Evolutionary conservation across 2,329 filamentous ascomycete species (phyloP), one percentile per base, ranked within the genome.

Genomic region (Alternaria sp.): DNA sequence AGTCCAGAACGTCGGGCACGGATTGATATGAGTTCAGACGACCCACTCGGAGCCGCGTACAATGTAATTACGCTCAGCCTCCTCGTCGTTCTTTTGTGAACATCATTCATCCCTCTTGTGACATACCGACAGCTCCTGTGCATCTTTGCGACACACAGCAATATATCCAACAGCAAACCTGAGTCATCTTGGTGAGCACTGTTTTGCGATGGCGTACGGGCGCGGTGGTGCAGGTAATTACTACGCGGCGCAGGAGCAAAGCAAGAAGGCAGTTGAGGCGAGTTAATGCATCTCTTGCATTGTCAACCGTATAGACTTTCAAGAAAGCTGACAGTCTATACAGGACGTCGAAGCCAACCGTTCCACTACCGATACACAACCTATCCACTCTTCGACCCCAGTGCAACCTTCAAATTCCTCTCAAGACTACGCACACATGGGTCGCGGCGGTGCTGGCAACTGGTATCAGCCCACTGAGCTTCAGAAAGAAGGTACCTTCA

Each of bases 151-250:
- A 8, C 30, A 16, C 8, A 45, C 46, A 50, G 6, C 20, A 34
- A 57, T 9, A 27, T 12, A 18, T 12, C n/a, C 38, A 28, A 12
- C n/a, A 44, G 27, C 14, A 9, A 28, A 49, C 25, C 1, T n/a
- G 48, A 20, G 11, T 36, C 28, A 66, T 50, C 32, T n/a, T n/a
- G n/a, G 20, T 18, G 9, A 50, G 46, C 32, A 50, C 38, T 30
- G 1, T 16, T 36, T 27, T 20, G 30, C 46, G 10, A 78, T 74
- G 71, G 69, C 73, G 55, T 74, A 74, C 64, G 82, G 81, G 51
- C 79, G 82, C 46, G 82, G 82, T 49, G 82, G 82, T 41, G 81
- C 80, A 18, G 82, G 82, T 22, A 84, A 84, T 62, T 80, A 82
- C 50, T 72, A 71, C 46, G 75, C 76, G 51, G 66, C 77, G 10